Base-by-base conservation (phyloP, 2,329 filamentous ascomycete genomes). In the Monosporascus sp. region DNA sequence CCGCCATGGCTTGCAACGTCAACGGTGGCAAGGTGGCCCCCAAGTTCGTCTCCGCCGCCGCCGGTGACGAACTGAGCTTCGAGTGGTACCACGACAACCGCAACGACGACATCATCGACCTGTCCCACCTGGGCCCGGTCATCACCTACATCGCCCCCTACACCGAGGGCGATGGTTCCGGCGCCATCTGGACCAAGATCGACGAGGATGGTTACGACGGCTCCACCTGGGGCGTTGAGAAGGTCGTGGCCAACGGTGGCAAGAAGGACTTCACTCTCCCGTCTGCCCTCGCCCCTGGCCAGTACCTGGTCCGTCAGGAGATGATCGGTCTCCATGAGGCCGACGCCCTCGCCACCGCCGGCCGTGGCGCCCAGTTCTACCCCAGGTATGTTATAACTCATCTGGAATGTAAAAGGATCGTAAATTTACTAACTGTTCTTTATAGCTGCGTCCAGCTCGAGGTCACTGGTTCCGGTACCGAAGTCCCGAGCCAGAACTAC, bases 391-490 rank as follows among this genome's bases (percentile, higher is more conserved):
- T 34, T 34, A 31, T 31, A 14, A 34, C 31, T 24, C 4, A 24
- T 24, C 4, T 34, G 11, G 1, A 34, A 34, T 34, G 1, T 14
- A 14, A 34, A 5, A 14, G 31, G 1, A 34, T 34, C 31, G 31
- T 34, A 34, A 1, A 11, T 34, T 34, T 14, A 34, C 31, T 34
- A 14, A 34, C 31, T 34, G 31, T 5, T 34, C 27, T 31, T 9
- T 34, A 34, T 11, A 34, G 77, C 58, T 82, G 84, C 67, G 72
- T 83, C 61, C 85, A 87, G 73, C 64, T 87, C 57, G 75, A 83
- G 64, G 71, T 86, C 58, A 79, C 78, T 36, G 81, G 81, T 50
- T 69, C 71, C 44, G 81, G 80, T 48, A 75, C 78, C 55, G 76
- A 71, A 50, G 70, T 71, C 54, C 76, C 77, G 22, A 61, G 66